Conservation (phyloP, 2,329 filamentous ascomycete species). For the Sporothrix inflata region DNA sequence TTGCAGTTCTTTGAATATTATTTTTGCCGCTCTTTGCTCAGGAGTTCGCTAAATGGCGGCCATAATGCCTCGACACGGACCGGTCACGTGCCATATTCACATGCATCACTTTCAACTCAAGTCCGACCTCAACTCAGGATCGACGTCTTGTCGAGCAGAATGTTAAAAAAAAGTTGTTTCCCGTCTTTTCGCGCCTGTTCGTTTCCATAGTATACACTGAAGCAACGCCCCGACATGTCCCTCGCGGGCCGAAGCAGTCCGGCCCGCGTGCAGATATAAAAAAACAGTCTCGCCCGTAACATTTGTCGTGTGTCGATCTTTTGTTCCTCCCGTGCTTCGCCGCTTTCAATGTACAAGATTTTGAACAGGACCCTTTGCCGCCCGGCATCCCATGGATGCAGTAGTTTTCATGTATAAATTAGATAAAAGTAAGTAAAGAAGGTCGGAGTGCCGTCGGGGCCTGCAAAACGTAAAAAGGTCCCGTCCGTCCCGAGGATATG, state of each 20-base stretch:
- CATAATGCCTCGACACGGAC: background rate
- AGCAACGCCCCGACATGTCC: conserved; percentile 26
- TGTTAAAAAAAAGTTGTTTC: background rate
- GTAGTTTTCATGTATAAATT: conserved; percentile 9
- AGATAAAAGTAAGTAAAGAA: conserved; percentile 15
- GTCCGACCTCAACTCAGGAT: background rate
- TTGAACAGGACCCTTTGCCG: background rate
- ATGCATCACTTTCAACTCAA: background rate
- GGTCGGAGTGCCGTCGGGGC: background rate
- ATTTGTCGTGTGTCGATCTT: background rate
- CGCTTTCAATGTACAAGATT: background rate
- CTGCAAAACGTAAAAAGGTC: background rate
- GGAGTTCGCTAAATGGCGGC: background rate
- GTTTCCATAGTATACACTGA: conserved; percentile 28
- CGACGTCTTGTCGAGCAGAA: background rate
- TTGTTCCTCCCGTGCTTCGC: background rate
- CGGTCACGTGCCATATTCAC: conserved; percentile 4
- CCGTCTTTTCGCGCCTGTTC: conserved; percentile 28
- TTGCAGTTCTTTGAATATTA: too few species aligned
- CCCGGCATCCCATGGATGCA: background rate
- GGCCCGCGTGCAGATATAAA: background rate
- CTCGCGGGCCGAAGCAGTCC: background rate
- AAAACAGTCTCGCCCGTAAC: background rate
- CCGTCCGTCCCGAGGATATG: background rate
- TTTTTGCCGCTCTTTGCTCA: too few species aligned